Evolutionary conservation across 257 asterid species (phyloP).

Genomic region (Mitragyna speciosa): DNA sequence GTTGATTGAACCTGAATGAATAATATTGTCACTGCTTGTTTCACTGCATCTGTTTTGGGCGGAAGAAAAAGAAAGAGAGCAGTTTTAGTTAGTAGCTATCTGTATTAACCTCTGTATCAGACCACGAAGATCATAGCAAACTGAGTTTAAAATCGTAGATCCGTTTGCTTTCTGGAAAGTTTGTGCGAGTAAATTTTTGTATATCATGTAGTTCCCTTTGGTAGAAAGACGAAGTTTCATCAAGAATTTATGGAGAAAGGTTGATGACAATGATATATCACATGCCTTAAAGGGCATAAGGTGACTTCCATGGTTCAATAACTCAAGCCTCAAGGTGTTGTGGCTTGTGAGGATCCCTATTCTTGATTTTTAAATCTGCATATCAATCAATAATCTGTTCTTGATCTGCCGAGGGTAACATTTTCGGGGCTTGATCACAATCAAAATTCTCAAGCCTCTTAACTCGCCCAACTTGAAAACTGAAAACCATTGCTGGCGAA

Average conservation of each 20-base stretch:
- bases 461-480: too few species aligned
- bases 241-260: conserved; percentile 3
- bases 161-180: neutral
- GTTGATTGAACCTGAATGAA: neutral
- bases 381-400: too few species aligned
- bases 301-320: conserved; percentile 4
- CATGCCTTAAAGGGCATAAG: neutral
- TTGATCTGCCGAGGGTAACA: neutral
- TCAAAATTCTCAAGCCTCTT: too few species aligned
- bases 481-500: too few species aligned
- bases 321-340: neutral
- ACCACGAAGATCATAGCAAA: too few species aligned
- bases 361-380: neutral
- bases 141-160: neutral
- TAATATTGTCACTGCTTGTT: neutral
- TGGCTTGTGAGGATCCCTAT: neutral
- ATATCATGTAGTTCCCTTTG: neutral
- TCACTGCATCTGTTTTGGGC: neutral
- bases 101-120: too few species aligned
- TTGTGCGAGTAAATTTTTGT: neutral
- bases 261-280: neutral
- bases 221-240: neutral
- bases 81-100: too few species aligned
- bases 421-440: too few species aligned
- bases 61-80: too few species aligned